Percentiles rank a stretch among this genome's conserved stretches.
These are phyloP conservation scores for Micractinium conductrix DNA, from an alignment of 139 green algal species.

Conservation along the genomic window DNA sequence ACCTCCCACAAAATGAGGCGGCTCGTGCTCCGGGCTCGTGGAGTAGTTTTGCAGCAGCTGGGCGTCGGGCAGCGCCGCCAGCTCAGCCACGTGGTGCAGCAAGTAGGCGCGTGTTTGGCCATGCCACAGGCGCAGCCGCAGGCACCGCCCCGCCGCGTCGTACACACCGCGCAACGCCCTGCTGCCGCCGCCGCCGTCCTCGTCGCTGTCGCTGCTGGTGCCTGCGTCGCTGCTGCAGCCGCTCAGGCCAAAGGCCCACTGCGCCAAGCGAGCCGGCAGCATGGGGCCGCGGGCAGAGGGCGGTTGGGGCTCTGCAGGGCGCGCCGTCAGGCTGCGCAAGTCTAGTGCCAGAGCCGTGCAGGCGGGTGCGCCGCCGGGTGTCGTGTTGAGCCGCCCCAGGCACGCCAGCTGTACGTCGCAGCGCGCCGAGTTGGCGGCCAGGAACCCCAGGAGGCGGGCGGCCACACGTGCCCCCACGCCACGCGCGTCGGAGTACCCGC, in stretches of 20 bases:
- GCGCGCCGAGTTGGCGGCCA: not conserved
- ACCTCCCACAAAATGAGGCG: slow-evolving; percentile 14
- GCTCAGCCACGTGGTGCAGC: not conserved
- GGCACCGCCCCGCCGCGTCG: not conserved
- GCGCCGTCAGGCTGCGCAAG: not conserved
- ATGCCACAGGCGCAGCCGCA: not conserved
- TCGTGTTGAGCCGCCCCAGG: slow-evolving; percentile 1
- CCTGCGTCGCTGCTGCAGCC: not conserved
- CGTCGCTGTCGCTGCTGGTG: not conserved
- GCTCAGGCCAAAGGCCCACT: not conserved
- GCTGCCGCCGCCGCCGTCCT: not conserved
- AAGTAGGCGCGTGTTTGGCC: not conserved
- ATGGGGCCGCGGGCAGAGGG: not conserved
- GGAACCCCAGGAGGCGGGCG: not conserved
- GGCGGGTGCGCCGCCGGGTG: not conserved
- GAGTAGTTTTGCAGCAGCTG: slow-evolving; percentile 18
- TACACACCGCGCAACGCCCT: not conserved
- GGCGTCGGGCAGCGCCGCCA: not conserved
- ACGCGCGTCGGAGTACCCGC: slow-evolving; percentile 1
- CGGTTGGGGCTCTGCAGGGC: not conserved
- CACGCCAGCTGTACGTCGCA: slow-evolving; percentile 9
- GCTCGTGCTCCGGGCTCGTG: slow-evolving; percentile 25
- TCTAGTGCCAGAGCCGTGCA: slow-evolving; percentile 9
- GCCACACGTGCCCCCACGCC: not conserved
- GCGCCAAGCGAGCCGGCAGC: not conserved